These are phyloP conservation scores for Artemisia annua DNA, from an alignment of 129 eudicot species.

Conservation along the genomic window DNA sequence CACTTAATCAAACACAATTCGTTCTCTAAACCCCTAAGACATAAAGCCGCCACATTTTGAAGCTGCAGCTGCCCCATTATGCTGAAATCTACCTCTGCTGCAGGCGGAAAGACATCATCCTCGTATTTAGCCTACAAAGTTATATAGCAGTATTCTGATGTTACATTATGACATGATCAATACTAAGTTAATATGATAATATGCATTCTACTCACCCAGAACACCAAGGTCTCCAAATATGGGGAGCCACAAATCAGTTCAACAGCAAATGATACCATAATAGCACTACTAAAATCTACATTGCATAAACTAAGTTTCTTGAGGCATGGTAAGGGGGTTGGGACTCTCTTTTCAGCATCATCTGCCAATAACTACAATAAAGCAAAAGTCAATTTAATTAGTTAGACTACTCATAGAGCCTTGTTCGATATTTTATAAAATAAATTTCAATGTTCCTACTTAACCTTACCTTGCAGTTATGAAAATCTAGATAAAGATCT, in stretches of 20 bases:
- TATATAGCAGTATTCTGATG: neutral
- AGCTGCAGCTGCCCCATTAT: neutral
- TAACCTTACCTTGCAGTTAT: neutral
- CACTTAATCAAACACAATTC: neutral
- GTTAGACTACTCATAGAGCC: neutral
- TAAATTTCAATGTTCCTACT: neutral
- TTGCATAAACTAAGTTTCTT: neutral
- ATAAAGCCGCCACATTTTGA: neutral
- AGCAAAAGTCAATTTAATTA: neutral
- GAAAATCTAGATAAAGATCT: constrained; percentile 10
- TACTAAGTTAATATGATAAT: neutral
- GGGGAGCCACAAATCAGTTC: constrained; percentile 7
- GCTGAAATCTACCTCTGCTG: neutral
- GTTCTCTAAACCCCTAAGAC: neutral
- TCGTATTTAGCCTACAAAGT: neutral
- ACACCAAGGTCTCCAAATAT: neutral
- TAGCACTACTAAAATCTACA: neutral
- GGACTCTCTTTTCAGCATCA: neutral
- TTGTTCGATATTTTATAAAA: neutral
- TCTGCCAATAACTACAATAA: constrained; percentile 1
- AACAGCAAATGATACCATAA: neutral
- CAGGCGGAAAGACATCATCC: neutral
- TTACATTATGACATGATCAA: neutral
- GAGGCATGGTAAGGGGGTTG: neutral
- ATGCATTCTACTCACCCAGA: neutral